Evolutionary conservation across 331 rosid genomes (phyloP).

Genomic region (Acacia concinna): DNA sequence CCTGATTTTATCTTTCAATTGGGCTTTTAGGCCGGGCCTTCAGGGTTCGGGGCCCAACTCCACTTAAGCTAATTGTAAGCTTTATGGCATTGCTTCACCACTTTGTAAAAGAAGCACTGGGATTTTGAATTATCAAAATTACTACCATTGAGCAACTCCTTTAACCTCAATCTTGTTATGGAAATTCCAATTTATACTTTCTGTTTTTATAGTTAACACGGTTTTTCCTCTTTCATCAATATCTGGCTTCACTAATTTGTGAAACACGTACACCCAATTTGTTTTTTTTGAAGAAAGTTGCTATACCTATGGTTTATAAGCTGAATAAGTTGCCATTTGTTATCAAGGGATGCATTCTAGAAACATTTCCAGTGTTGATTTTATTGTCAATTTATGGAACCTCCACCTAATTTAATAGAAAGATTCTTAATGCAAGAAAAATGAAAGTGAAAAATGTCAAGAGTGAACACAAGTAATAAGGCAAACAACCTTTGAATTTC

Average conservation of each 20-base stretch:
- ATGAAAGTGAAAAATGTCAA: background rate
- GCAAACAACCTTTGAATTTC: constrained; percentile 2
- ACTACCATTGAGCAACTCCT: background rate
- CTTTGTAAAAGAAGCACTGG: background rate
- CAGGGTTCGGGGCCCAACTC: background rate
- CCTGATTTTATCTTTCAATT: background rate
- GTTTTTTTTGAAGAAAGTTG: background rate
- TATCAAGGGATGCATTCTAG: background rate
- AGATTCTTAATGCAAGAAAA: background rate
- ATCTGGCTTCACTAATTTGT: background rate
- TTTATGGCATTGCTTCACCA: background rate
- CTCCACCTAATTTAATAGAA: background rate
- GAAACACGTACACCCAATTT: background rate
- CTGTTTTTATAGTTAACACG: background rate
- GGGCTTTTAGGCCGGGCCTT: background rate
- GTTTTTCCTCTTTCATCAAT: background rate
- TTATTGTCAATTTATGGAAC: background rate
- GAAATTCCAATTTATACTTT: background rate
- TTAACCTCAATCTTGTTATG: background rate
- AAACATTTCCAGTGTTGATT: background rate
- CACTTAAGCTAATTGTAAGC: background rate
- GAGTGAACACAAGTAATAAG: background rate
- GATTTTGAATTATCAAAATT: background rate
- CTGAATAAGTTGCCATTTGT: background rate
- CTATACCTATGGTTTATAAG: background rate